phyloP scores from a whole-genome alignment of 2,329 filamentous ascomycete species.

The Fusarium redolens region DNA sequence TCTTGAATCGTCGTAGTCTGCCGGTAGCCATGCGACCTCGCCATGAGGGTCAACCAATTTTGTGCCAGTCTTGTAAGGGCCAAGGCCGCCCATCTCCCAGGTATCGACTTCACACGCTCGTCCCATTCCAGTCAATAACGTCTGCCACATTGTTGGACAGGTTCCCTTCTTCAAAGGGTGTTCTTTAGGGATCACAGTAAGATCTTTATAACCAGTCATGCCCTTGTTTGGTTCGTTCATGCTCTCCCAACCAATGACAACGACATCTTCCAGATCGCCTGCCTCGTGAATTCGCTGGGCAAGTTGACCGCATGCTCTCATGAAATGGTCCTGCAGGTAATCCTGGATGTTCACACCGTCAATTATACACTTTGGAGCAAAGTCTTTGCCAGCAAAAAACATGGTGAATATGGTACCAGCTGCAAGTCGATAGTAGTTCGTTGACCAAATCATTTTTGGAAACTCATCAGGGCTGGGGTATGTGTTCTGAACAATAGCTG shows the following conservation, averaged over 20 bases:
- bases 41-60: constrained; percentile 89
- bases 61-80: constrained; percentile 88
- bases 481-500: constrained; percentile 94
- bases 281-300: constrained; percentile 89
- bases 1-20: constrained; percentile 83
- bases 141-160: constrained; percentile 93
- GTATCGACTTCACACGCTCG: constrained; percentile 89
- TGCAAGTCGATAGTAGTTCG: constrained; percentile 90
- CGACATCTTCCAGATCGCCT: constrained; percentile 85
- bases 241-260: constrained; percentile 95
- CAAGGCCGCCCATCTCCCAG: constrained; percentile 94
- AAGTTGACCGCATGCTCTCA: constrained; percentile 82
- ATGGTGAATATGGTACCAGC: constrained; percentile 93
- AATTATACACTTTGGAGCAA: constrained; percentile 95
- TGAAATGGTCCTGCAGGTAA: constrained; percentile 88
- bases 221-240: constrained; percentile 96
- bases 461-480: constrained; percentile 86
- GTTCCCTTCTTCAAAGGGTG: constrained; percentile 94
- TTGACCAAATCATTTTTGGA: constrained; percentile 99
- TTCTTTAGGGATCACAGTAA: constrained; percentile 83
- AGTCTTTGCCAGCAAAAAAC: constrained; percentile 91
- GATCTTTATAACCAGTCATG: constrained; percentile 83
- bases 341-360: constrained; percentile 97
- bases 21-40: constrained; percentile 83
- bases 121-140: constrained; percentile 90